These are phyloP conservation scores for Heliocybe sulcata DNA, from an alignment of 1,284 basidiomycete species.

Conservation along the genomic window DNA sequence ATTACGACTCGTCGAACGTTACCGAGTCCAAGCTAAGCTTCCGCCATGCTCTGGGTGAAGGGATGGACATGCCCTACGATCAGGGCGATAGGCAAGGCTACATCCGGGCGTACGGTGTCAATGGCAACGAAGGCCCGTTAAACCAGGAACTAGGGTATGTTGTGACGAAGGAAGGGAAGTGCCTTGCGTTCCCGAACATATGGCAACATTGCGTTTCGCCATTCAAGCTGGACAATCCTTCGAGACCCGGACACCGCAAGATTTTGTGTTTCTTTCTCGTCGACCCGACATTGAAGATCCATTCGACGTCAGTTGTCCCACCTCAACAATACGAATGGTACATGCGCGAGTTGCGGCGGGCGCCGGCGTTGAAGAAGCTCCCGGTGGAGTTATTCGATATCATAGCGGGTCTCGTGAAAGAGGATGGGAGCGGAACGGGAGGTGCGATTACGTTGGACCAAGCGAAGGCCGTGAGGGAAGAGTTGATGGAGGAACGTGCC, in stretches of 20 bases:
- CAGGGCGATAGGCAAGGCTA: not conserved
- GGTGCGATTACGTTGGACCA: slow-evolving; percentile 6
- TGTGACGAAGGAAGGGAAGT: slow-evolving; percentile 13
- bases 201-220: slow-evolving; percentile 26
- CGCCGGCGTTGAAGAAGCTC: not conserved
- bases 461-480: slow-evolving; percentile 8
- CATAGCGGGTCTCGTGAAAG: not conserved
- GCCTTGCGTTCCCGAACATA: slow-evolving; percentile 25
- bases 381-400: slow-evolving; percentile 1
- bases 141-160: slow-evolving; percentile 16
- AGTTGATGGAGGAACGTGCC: slow-evolving; percentile 12
- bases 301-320: slow-evolving; percentile 12
- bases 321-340: slow-evolving; percentile 15
- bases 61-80: not conserved
- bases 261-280: slow-evolving; percentile 26
- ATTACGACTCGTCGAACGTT: slow-evolving; percentile 12
- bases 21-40: slow-evolving; percentile 10
- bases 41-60: slow-evolving; percentile 9
- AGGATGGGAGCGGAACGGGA: not conserved
- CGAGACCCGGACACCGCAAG: slow-evolving; percentile 23
- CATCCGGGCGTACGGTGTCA: not conserved
- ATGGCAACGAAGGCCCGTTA: not conserved
- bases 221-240: slow-evolving; percentile 20
- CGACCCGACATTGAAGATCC: slow-evolving; percentile 15
- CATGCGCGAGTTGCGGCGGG: slow-evolving; percentile 10